These are phyloP conservation scores for Striga hermonthica DNA, from an alignment of 305 asterid genomes.

Conservation along the genomic window DNA sequence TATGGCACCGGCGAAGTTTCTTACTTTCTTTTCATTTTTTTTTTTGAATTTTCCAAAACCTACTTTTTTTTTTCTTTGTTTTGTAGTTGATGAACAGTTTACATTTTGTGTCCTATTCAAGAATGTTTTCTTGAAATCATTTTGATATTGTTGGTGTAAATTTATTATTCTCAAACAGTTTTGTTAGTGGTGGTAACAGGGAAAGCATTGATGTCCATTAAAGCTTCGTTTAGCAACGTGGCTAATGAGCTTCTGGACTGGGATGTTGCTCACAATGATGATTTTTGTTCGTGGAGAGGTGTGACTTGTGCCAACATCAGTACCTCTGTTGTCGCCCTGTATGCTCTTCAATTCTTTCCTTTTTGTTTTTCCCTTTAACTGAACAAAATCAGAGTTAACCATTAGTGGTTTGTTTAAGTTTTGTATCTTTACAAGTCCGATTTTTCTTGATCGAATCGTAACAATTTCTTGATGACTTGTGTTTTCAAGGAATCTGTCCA, in stretches of 20 bases:
- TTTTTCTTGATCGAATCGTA: neutral
- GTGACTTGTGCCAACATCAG: constrained; percentile 71
- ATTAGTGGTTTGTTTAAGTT: neutral
- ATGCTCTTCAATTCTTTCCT: constrained; percentile 31
- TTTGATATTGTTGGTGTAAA: neutral
- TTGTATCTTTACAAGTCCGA: neutral
- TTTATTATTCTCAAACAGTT: constrained; percentile 3
- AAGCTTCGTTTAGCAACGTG: constrained; percentile 80
- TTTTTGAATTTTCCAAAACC: too few species aligned
- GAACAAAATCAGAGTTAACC: too few species aligned
- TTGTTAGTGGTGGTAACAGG: constrained; percentile 44
- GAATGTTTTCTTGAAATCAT: too few species aligned
- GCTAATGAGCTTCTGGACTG: constrained; percentile 82
- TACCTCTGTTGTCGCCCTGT: constrained; percentile 79
- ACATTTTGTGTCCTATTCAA: too few species aligned
- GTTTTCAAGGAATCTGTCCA: constrained; percentile 71
- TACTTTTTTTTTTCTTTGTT: too few species aligned
- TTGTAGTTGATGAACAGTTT: too few species aligned
- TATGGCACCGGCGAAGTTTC: too few species aligned
- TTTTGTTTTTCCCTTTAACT: neutral
- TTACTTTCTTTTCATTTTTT: too few species aligned
- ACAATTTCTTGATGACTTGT: constrained; percentile 6
- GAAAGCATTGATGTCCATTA: constrained; percentile 73
- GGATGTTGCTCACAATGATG: constrained; percentile 76
- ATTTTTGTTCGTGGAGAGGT: constrained; percentile 92